Evolutionary conservation across 805 yeast species (phyloP).

Genomic region (Kluyveromyces aestuarii): DNA sequence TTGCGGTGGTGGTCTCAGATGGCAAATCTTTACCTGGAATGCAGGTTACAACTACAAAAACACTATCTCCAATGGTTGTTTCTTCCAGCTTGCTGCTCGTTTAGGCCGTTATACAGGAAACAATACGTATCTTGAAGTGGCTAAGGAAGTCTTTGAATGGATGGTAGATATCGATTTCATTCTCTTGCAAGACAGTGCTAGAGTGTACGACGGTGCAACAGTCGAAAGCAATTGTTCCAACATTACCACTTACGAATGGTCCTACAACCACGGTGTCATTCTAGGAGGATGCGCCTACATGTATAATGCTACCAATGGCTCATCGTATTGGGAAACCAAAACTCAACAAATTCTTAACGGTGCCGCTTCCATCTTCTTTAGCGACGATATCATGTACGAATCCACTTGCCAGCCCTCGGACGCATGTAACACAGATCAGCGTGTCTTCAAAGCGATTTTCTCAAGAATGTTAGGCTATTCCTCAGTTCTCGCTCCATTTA

Average conservation of each 20-base stretch:
- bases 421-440: slow-evolving; percentile 75
- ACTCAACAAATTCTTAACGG: slow-evolving; percentile 48
- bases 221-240: slow-evolving; percentile 51
- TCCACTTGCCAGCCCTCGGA: slow-evolving; percentile 65
- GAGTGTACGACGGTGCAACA: slow-evolving; percentile 63
- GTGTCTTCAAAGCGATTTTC: slow-evolving; percentile 84
- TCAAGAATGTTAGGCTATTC: slow-evolving; percentile 68
- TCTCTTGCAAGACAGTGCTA: slow-evolving; percentile 24
- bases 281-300: slow-evolving; percentile 74
- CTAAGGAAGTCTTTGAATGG: slow-evolving; percentile 77
- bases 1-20: slow-evolving; percentile 87
- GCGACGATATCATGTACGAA: slow-evolving; percentile 56
- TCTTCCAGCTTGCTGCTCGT: slow-evolving; percentile 81
- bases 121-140: slow-evolving; percentile 63
- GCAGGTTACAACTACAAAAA: slow-evolving; percentile 91
- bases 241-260: slow-evolving; percentile 61
- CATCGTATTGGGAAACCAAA: slow-evolving; percentile 57
- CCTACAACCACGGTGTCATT: slow-evolving; percentile 77
- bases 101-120: slow-evolving; percentile 77
- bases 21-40: slow-evolving; percentile 96
- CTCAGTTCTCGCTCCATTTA: slow-evolving; percentile 57
- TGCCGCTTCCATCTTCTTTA: slow-evolving; percentile 45
- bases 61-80: slow-evolving; percentile 81
- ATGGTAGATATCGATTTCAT: slow-evolving; percentile 45
- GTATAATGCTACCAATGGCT: slow-evolving; percentile 57